Base-by-base conservation (phyloP, 2,329 filamentous ascomycete species). In the Aspergillus tamarii region DNA sequence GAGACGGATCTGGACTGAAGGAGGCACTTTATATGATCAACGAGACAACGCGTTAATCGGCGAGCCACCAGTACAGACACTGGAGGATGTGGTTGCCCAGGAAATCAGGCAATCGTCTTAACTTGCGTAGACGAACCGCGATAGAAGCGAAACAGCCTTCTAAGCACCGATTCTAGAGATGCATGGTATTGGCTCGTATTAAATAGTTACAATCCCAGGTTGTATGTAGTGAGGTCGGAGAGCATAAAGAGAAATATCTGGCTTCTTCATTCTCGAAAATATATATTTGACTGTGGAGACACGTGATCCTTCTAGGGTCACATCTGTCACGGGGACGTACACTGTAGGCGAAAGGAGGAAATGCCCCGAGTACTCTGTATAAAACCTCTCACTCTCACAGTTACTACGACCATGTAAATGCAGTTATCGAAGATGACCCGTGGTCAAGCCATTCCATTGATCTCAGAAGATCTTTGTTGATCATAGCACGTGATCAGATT, bases 1-100 rank as follows among this genome's bases (percentile, higher is more conserved):
- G 67, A 81, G 88, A 53, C 80, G 91, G 21, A 93, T 93, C 57
- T 93, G 90, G 91, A 85, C 86, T 0, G 86, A 91, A 70, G 91
- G 91, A 0, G 88, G 88, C 1, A 93, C 90, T 0, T 74, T 92
- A 53, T 92, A 93, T 72, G 84, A 87, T 1, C 85, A 86, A 76
- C 85, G 88, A 60, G 89, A 91, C 72, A 92, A 93, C 69, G 83
- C 81, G 32, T 69, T 82, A 1, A 82, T 92, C 59, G 86, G 83
- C 8, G 81, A 81, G 4, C 82, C 82, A 10, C 78, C 85, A 30
- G 74, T 84, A 58, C 86, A 89, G 62, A 83, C 82, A 0, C 72
- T 92, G 66, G 75, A 80, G 61, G 78, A 81, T 58, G 78, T 83
- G 39, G 81, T 87, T 4, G 52, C 52, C 10, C n/a, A 36, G 52